Percentiles rank a stretch among this genome's conserved stretches.
Conservation (phyloP, 176 grass and related monocot genomes). For the maize (Zea mays) region DNA sequence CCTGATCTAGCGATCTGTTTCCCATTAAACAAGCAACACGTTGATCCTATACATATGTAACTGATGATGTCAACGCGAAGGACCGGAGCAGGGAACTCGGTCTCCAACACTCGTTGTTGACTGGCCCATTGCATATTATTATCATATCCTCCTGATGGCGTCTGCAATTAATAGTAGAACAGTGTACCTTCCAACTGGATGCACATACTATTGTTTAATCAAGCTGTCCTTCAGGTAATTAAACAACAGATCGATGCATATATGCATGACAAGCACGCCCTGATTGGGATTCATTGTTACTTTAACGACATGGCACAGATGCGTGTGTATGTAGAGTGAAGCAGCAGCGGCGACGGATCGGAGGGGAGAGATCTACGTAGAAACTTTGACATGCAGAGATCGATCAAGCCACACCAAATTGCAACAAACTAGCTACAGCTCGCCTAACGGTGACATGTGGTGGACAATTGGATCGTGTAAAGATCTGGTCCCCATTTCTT, state of each 20-base stretch:
- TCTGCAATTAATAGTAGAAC: conserved; percentile 14
- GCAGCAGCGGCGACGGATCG: too few relatives aligned
- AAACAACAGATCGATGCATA: neutral
- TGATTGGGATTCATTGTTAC: conserved; percentile 2
- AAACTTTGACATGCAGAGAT: conserved; percentile 18
- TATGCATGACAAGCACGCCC: neutral
- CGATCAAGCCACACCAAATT: conserved; percentile 32
- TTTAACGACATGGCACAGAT: too few relatives aligned
- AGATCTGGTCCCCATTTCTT: conserved; percentile 42
- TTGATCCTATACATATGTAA: neutral
- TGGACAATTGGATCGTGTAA: conserved; percentile 41
- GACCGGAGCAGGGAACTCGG: conserved; percentile 27
- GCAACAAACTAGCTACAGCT: conserved; percentile 36
- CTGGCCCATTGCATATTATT: conserved; percentile 1
- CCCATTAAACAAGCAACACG: neutral
- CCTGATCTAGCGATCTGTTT: neutral
- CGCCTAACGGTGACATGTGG: conserved; percentile 37
- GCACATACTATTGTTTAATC: conserved; percentile 22
- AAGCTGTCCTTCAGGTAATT: conserved; percentile 7
- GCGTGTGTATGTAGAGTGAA: too few relatives aligned
- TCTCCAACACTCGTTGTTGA: conserved; percentile 38
- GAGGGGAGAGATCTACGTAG: neutral
- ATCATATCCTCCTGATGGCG: neutral
- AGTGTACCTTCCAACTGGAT: conserved; percentile 17
- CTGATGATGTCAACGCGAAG: conserved; percentile 12